A percentile compares a stretch with the other conserved stretches of the same genome.
phyloP scores from a whole-genome alignment of 352 stramenopile genomes.

The Globisporangium carolinianum region DNA sequence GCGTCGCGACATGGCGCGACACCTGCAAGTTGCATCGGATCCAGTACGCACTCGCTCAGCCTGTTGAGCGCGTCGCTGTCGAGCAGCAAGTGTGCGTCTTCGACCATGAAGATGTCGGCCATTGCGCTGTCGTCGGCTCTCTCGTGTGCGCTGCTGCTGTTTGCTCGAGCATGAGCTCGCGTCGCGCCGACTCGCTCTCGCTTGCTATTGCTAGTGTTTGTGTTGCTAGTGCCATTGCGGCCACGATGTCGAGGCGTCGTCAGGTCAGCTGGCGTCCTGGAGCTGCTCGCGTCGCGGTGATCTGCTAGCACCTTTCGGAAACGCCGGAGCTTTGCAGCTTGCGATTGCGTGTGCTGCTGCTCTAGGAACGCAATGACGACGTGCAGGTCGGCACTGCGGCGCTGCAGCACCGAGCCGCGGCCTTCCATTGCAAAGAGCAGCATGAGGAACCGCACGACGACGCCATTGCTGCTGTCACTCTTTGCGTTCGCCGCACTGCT shows the following conservation, averaged over 20 bases:
- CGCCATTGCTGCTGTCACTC: conserved; percentile 4
- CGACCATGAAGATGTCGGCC: neutral
- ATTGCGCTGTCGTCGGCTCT: neutral
- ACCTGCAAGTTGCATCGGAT: neutral
- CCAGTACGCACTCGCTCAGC: no score
- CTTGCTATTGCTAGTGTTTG: neutral
- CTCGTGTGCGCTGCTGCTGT: neutral
- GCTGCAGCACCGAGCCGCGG: conserved; percentile 46
- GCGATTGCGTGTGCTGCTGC: conserved; percentile 28
- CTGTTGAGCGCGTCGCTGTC: no score
- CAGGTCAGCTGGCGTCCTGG: no score
- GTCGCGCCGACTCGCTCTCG: neutral
- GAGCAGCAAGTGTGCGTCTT: neutral
- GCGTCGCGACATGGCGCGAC: neutral
- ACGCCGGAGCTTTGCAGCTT: conserved; percentile 29
- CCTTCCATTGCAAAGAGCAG: conserved; percentile 76
- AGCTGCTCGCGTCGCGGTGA: conserved; percentile 1
- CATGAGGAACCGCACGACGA: conserved; percentile 67
- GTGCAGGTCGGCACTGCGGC: conserved; percentile 46
- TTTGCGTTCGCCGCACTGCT: no score
- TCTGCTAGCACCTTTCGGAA: conserved; percentile 38
- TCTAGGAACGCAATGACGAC: conserved; percentile 43
- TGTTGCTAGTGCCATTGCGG: neutral
- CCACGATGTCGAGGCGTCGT: neutral
- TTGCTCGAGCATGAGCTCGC: neutral